Evolutionary conservation across 805 yeast species (phyloP), one percentile per base, ranked within the genome.

Genomic region (Metschnikowia gruessii): DNA sequence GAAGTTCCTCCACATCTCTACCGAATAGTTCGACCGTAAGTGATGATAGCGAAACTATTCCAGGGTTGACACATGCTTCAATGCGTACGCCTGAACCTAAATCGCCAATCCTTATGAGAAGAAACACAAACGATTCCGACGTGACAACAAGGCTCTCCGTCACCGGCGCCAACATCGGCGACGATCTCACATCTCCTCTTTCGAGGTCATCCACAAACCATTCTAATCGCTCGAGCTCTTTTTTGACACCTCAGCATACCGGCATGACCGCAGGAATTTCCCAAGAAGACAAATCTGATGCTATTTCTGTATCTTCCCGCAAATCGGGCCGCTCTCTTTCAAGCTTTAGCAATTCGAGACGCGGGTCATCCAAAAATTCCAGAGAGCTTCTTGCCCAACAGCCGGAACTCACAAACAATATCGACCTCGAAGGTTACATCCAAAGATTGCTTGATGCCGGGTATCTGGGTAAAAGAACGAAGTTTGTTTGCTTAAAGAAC

Each of bases 361-460:
- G 56, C 22, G 53, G 52, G 19, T 41, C 47, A 8, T 49, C 55
- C 6, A 48, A 45, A 26, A 46, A 33, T 21, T 45, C 50, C 13
- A 24, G 43, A 11, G 57, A 52, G 24, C 41, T 40, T 19, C 38
- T 52, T 19, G 43, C 48, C 4, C 45, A 48, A 26, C 41, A 53
- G n/a, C 49, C 54, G 16, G 46, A 56, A 18, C 48, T 54, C 19
- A 44, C 54, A 10, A 45, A 46, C 29, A 46, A 56, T 37, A 64
- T 70, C 32, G 76, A 91, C 62, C 77, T 94, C 38, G 99, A 94
- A 66, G 95, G 88, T 60, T 74, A 88, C 40, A 94, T 94, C 50
- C 97, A 91, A 69, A 74, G 95, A 56, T 75, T 94, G 53, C 74
- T 94, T 52, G 98, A 94, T 68, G 96, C 97, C 0, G 99, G 98